Conservation (phyloP, 2,329 filamentous ascomycete species). For the Trichoderma cornu-damae region DNA sequence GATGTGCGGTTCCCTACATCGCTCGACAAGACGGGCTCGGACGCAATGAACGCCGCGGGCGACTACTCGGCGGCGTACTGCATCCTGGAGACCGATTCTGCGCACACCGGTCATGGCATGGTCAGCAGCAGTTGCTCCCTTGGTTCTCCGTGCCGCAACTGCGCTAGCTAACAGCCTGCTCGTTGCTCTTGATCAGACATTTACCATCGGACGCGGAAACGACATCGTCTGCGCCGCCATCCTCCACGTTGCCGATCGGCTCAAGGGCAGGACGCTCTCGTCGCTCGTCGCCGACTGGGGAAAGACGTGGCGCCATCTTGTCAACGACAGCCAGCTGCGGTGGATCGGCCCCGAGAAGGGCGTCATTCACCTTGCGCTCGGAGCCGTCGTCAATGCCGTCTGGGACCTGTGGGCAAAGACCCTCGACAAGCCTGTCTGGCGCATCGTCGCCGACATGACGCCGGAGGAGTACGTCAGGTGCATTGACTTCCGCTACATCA, state of each 20-base stretch:
- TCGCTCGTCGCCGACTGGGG: conserved; percentile 78
- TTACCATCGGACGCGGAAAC: conserved; percentile 85
- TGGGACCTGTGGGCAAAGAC: conserved; percentile 96
- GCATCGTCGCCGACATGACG: conserved; percentile 82
- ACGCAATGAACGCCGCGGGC: conserved; percentile 92
- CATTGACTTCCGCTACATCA: conserved; percentile 94
- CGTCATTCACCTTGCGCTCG: conserved; percentile 86
- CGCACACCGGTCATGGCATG: conserved; percentile 72
- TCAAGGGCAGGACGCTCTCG: conserved; percentile 69
- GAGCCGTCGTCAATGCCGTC: conserved; percentile 82
- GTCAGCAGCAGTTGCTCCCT: conserved; percentile 35
- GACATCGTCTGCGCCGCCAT: conserved; percentile 88
- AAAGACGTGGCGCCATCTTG: conserved; percentile 85
- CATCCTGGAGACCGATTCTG: conserved; percentile 75
- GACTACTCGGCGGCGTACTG: conserved; percentile 96
- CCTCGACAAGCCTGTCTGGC: conserved; percentile 83
- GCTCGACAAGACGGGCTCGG: conserved; percentile 90
- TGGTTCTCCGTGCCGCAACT: no score
- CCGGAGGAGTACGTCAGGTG: conserved; percentile 81
- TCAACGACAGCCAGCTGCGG: conserved; percentile 81
- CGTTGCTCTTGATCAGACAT: conserved; percentile 46
- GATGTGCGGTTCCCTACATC: conserved; percentile 85
- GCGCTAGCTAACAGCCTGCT: neutral
- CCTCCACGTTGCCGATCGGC: conserved; percentile 67
- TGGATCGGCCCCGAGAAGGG: conserved; percentile 96